Conservation (phyloP, 2,329 filamentous ascomycete species). For the Scolecobasidium constrictum region DNA sequence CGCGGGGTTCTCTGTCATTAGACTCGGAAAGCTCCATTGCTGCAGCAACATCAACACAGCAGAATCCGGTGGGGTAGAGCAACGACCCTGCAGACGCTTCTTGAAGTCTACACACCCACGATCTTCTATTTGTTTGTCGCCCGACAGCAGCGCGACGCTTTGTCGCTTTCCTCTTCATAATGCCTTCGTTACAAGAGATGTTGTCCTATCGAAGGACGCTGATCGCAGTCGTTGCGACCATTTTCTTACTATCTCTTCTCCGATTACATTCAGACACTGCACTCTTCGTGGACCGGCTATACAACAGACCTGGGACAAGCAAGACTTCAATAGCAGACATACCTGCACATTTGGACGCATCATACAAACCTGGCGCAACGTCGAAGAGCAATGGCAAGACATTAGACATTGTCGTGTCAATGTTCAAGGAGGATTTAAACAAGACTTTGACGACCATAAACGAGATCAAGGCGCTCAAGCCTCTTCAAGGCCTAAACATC, state of each 20-base stretch:
- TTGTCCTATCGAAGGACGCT: background rate
- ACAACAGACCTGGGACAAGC: background rate
- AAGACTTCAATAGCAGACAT: background rate
- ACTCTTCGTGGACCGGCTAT: background rate
- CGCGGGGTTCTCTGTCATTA: no score
- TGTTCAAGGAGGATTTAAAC: slow-evolving; percentile 1
- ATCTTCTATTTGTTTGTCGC: no score
- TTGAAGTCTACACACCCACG: no score
- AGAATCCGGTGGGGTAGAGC: no score
- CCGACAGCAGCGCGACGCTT: no score
- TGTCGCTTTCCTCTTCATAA: no score
- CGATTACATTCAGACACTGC: background rate
- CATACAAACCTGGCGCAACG: background rate
- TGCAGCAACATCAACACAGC: no score
- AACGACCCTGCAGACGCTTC: no score
- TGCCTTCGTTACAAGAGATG: background rate
- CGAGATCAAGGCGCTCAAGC: background rate
- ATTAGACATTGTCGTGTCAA: slow-evolving; percentile 8
- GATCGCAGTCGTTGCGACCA: background rate
- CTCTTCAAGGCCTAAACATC: slow-evolving; percentile 1
- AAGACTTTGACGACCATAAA: background rate
- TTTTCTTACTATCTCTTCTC: background rate
- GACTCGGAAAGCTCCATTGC: no score
- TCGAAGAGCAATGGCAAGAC: background rate
- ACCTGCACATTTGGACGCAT: background rate